Evolutionary conservation across 495 filamentous ascomycete species (phyloP), one percentile per base, ranked within the genome.

Genomic region (Cercophora newfieldiana): DNA sequence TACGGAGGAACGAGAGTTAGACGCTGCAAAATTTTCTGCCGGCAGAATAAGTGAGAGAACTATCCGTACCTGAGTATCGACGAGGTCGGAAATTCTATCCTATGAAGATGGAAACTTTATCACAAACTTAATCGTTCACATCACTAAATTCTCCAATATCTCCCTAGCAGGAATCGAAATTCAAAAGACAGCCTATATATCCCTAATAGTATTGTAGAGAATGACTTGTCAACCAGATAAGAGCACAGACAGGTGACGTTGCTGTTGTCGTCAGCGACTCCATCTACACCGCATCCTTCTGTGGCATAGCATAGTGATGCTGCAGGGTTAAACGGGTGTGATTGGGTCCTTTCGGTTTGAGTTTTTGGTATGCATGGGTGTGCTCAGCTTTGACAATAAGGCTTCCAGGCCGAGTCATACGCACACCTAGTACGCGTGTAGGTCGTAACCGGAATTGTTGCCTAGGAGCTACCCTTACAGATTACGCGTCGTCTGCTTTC

Each of bases 171-270:
- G n/a, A 53, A 53, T 22, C n/a, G n/a, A 53, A 22, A 22, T 53
- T 53, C 22, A 53, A 53, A 53, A 53, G 49, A 53, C n/a, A 53
- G 24, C 24, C 49, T 53, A 53, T 53, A 22, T 53, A 53, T 53
- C 49, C 49, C n/a, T 53, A 53, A 53, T 53, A 53, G 24, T 53
- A 53, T 53, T 53, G n/a, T 53, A 53, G 49, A 53, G n/a, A 53
- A 53, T 53, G 49, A 53, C 49, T 53, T 53, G n/a, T 53, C n/a
- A 53, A 22, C 49, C n/a, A 25, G 49, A 53, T 53, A 53, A 53
- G 49, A 53, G 49, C 18, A 50, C n/a, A 53, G 6, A 22, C 49
- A 53, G 49, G 49, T 53, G 24, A 53, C 49, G 48, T 50, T 50
- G 48, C 19, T 50, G 18, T 50, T 50, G 18, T 50, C 48, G 48